Evolutionary conservation across 2,329 filamentous ascomycete species (phyloP).

Genomic region (Xylaria sp.): DNA sequence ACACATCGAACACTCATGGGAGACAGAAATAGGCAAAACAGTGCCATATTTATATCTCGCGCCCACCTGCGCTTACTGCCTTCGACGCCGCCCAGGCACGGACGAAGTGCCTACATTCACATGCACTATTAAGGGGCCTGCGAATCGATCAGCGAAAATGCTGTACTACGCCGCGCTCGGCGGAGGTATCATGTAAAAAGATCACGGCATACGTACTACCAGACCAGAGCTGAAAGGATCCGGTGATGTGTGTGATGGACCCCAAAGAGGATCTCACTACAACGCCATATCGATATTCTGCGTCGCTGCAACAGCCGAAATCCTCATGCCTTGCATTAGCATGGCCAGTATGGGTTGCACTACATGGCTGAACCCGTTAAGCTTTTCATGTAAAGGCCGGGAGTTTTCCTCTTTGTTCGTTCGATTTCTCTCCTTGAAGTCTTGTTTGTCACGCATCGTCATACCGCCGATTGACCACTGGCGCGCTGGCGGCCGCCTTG

Average conservation of each 20-base stretch:
- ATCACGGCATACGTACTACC: neutral
- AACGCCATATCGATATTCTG: conserved; percentile 7
- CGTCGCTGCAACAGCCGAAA: conserved; percentile 11
- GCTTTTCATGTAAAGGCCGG: conserved; percentile 7
- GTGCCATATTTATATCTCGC: neutral
- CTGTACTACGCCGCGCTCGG: neutral
- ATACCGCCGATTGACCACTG: conserved; percentile 2
- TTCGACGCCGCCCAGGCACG: neutral
- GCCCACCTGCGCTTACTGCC: neutral
- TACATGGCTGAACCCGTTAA: conserved; percentile 2
- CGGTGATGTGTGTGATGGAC: conserved; percentile 15
- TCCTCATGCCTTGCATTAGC: conserved; percentile 1
- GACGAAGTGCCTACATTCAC: neutral
- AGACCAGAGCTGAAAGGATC: neutral
- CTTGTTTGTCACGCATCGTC: conserved; percentile 4
- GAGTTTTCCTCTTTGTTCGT: conserved; percentile 4
- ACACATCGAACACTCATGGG: neutral
- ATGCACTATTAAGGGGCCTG: conserved; percentile 13
- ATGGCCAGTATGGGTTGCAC: conserved; percentile 8
- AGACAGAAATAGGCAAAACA: neutral
- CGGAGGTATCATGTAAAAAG: neutral
- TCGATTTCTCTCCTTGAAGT: neutral
- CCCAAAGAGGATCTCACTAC: conserved; percentile 1
- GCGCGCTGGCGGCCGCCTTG: conserved; percentile 24
- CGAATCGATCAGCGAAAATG: conserved; percentile 13